These are phyloP conservation scores for Eimeria zaria DNA, from an alignment of 169 alveolate species.

Conservation along the genomic window DNA sequence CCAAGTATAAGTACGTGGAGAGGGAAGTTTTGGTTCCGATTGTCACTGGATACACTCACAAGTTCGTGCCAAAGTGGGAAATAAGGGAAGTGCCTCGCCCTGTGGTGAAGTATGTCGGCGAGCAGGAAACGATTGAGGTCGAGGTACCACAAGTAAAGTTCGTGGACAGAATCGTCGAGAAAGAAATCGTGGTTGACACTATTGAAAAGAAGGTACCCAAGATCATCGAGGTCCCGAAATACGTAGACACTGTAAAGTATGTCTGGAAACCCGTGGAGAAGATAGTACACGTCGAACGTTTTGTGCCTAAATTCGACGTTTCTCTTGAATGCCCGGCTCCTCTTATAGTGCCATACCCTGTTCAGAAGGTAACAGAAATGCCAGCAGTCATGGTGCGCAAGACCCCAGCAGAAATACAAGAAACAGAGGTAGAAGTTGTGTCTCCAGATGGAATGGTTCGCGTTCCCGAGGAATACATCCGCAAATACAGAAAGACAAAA, in stretches of 20 bases:
- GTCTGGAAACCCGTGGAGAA: slow-evolving; percentile 94
- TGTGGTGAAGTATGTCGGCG: slow-evolving; percentile 93
- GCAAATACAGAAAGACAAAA: slow-evolving; percentile 67
- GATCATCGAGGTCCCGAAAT: slow-evolving; percentile 92
- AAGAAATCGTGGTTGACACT: slow-evolving; percentile 92
- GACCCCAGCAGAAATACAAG: slow-evolving; percentile 85
- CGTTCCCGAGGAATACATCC: slow-evolving; percentile 88
- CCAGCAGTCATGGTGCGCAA: slow-evolving; percentile 93
- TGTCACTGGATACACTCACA: slow-evolving; percentile 93
- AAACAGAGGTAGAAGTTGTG: slow-evolving; percentile 83
- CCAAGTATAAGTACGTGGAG: slow-evolving; percentile 91
- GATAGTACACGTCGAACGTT: slow-evolving; percentile 91
- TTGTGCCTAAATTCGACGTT: slow-evolving; percentile 93
- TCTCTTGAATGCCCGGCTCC: slow-evolving; percentile 94
- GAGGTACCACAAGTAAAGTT: slow-evolving; percentile 93
- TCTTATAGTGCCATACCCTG: slow-evolving; percentile 93
- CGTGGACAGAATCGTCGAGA: slow-evolving; percentile 92
- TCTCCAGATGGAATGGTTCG: slow-evolving; percentile 90
- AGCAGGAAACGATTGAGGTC: slow-evolving; percentile 91
- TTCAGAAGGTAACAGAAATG: slow-evolving; percentile 91
- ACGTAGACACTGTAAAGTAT: slow-evolving; percentile 92
- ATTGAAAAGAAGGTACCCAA: slow-evolving; percentile 93
- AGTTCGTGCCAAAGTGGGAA: slow-evolving; percentile 94
- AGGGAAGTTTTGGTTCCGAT: slow-evolving; percentile 92
- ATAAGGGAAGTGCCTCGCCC: slow-evolving; percentile 93